These are phyloP conservation scores for Fusarium austroafricanum DNA, from an alignment of 2,329 filamentous ascomycete genomes.

Conservation along the genomic window DNA sequence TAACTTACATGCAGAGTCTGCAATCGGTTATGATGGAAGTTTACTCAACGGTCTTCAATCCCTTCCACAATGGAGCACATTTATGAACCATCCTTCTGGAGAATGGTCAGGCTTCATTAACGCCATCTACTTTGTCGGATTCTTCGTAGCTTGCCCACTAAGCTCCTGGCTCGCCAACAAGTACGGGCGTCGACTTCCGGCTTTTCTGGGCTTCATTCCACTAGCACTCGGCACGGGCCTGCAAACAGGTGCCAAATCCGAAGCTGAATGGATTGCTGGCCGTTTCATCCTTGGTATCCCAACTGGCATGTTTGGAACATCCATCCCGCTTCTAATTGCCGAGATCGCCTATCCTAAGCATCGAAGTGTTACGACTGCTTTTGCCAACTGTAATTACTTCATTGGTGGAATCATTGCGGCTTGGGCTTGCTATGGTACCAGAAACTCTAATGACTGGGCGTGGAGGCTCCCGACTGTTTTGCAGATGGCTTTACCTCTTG, in stretches of 20 bases:
- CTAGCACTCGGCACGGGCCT: constrained; percentile 7
- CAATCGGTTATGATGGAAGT: constrained; percentile 19
- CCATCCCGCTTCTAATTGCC: constrained; percentile 9
- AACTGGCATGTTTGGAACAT: constrained; percentile 17
- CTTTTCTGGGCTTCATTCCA: constrained; percentile 1
- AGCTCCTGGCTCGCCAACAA: constrained; percentile 24
- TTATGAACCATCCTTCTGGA: constrained; percentile 11
- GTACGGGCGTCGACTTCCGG: constrained; percentile 11
- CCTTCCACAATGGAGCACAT: constrained; percentile 10
- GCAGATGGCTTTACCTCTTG: constrained; percentile 4
- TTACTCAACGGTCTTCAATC: constrained; percentile 17
- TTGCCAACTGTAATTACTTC: constrained; percentile 20
- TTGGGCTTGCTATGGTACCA: constrained; percentile 14
- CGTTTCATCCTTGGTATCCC: constrained; percentile 17
- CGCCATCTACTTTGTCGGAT: constrained; percentile 15
- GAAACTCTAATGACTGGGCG: constrained; percentile 17
- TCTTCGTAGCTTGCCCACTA: not conserved
- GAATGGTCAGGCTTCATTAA: constrained; percentile 30
- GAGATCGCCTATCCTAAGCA: constrained; percentile 13
- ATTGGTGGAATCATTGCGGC: constrained; percentile 20
- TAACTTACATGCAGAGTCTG: not conserved
- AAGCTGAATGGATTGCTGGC: constrained; percentile 11
- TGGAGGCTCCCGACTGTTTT: constrained; percentile 10
- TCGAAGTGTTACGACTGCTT: constrained; percentile 15
- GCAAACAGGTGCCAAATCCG: constrained; percentile 6